These are phyloP conservation scores for Verticillium klebahnii DNA, from an alignment of 2,329 filamentous ascomycete genomes.

Conservation along the genomic window DNA sequence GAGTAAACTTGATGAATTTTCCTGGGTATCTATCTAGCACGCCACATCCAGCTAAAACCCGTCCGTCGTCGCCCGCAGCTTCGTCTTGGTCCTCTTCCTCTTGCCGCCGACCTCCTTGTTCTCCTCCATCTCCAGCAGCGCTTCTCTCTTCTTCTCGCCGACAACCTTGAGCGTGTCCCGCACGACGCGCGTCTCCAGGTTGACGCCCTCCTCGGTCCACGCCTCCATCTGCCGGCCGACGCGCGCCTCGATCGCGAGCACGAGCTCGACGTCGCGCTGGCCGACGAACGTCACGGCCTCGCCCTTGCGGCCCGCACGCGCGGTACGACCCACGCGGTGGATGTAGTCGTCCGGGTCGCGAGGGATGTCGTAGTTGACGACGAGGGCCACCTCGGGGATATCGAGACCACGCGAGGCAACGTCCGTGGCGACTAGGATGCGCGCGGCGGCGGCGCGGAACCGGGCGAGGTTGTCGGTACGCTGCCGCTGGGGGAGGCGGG, in stretches of 20 bases:
- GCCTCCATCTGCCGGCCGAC: slow-evolving; percentile 76
- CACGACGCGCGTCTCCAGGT: slow-evolving; percentile 84
- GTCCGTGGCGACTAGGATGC: slow-evolving; percentile 90
- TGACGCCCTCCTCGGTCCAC: slow-evolving; percentile 88
- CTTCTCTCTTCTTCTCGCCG: slow-evolving; percentile 93
- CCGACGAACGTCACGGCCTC: slow-evolving; percentile 85
- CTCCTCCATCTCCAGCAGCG: slow-evolving; percentile 85
- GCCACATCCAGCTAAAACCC: not conserved
- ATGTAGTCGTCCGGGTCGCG: slow-evolving; percentile 98
- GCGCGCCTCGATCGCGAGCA: slow-evolving; percentile 83
- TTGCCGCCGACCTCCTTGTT: slow-evolving; percentile 89
- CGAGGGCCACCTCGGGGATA: slow-evolving; percentile 85
- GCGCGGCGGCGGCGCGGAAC: slow-evolving; percentile 83
- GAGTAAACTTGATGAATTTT: not conserved
- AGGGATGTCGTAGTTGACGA: slow-evolving; percentile 94
- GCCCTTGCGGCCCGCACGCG: slow-evolving; percentile 80
- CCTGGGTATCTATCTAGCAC: not conserved
- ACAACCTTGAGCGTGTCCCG: slow-evolving; percentile 83
- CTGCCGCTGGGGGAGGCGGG: slow-evolving; percentile 77
- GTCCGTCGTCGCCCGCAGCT: slow-evolving; percentile 33
- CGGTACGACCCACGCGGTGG: slow-evolving; percentile 91
- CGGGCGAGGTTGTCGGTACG: slow-evolving; percentile 83
- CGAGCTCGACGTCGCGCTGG: slow-evolving; percentile 84
- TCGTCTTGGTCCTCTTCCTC: slow-evolving; percentile 58
- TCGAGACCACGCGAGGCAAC: slow-evolving; percentile 92